These are phyloP conservation scores for Suillus weaverae DNA, from an alignment of 768 basidiomycete genomes.

Conservation along the genomic window DNA sequence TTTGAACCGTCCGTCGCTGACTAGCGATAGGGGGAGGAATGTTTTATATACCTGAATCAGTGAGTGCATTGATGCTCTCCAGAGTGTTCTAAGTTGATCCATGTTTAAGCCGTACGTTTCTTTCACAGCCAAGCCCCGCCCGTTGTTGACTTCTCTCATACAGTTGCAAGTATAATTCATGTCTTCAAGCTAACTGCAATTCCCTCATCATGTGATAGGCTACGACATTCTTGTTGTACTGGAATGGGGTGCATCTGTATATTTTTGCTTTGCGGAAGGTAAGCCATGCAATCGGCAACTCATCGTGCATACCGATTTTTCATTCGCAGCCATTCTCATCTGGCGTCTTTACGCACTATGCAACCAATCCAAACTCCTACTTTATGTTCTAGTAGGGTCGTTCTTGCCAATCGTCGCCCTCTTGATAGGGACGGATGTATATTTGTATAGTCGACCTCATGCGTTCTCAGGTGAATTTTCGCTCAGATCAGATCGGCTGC, in stretches of 20 bases:
- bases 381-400: background rate
- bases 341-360: background rate
- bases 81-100: background rate
- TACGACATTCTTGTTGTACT: background rate
- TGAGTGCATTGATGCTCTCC: background rate
- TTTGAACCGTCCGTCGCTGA: background rate
- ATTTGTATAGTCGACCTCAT: background rate
- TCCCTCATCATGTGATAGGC: background rate
- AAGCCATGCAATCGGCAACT: background rate
- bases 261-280: constrained; percentile 3
- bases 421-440: background rate
- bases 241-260: background rate
- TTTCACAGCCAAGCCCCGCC: background rate
- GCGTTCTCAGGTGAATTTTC: background rate
- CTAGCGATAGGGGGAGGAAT: background rate
- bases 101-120: background rate
- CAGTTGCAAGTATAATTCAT: background rate
- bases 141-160: background rate
- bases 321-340: background rate
- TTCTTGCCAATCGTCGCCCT: constrained; percentile 1
- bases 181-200: background rate
- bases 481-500: background rate
- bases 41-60: background rate
- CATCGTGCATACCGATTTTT: background rate
- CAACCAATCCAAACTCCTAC: background rate